Conservation (phyloP, 2,329 filamentous ascomycete genomes). For the Fusarium odoratissimum region DNA sequence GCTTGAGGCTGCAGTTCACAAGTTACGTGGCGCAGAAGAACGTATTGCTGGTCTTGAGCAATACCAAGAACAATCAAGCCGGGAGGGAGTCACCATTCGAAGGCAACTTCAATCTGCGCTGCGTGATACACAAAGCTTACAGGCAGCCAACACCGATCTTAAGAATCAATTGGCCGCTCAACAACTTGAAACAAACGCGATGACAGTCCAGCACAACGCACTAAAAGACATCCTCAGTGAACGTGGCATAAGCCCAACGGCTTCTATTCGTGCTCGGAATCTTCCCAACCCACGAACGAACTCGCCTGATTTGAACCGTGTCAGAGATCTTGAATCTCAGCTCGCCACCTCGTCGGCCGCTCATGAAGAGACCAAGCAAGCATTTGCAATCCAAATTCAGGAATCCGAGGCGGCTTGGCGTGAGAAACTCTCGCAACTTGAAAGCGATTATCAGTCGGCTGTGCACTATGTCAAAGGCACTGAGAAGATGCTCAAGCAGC, state of each 20-base stretch:
- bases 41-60: conserved; percentile 95
- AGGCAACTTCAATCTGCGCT: conserved; percentile 88
- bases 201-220: conserved; percentile 90
- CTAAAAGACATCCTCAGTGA: conserved; percentile 93
- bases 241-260: conserved; percentile 83
- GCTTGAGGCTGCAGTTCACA: conserved; percentile 87
- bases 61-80: conserved; percentile 96
- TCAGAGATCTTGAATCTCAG: conserved; percentile 89
- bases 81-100: conserved; percentile 89
- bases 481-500: conserved; percentile 98
- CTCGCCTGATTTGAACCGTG: conserved; percentile 82
- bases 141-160: conserved; percentile 83
- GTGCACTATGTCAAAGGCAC: conserved; percentile 98
- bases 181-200: conserved; percentile 92
- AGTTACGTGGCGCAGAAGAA: conserved; percentile 91
- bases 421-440: conserved; percentile 91
- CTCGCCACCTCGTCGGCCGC: conserved; percentile 80
- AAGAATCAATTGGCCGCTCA: conserved; percentile 85
- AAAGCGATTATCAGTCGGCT: conserved; percentile 97
- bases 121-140: conserved; percentile 84
- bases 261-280: conserved; percentile 76
- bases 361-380: conserved; percentile 85
- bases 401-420: conserved; percentile 91
- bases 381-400: conserved; percentile 82
- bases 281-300: conserved; percentile 77